Percentiles rank a stretch among this genome's conserved stretches.
phyloP scores from a whole-genome alignment of 192 early-diverging fungal species.

The Thamnidium elegans region DNA sequence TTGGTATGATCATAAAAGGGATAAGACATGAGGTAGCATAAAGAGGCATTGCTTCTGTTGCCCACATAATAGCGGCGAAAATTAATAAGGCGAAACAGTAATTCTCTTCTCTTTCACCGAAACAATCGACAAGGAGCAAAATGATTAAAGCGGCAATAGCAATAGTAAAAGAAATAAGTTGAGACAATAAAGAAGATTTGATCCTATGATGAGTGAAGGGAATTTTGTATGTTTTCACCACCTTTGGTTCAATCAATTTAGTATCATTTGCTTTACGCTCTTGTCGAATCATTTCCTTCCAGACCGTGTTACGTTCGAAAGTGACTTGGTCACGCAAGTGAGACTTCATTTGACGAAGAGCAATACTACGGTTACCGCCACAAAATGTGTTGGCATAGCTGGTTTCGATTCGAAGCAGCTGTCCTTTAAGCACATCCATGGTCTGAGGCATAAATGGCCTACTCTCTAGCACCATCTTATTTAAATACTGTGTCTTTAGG shows the following conservation, averaged over 20 bases:
- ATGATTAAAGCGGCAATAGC: constrained; percentile 57
- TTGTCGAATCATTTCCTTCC: constrained; percentile 72
- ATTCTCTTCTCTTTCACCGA: constrained; percentile 69
- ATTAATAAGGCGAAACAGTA: constrained; percentile 87
- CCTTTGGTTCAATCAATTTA: constrained; percentile 33
- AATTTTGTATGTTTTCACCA: constrained; percentile 22
- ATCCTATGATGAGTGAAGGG: constrained; percentile 23
- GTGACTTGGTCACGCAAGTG: constrained; percentile 64
- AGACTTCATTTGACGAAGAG: constrained; percentile 58
- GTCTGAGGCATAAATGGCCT: constrained; percentile 57
- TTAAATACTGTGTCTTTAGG: constrained; percentile 36
- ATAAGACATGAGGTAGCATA: constrained; percentile 70
- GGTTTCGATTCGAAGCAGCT: constrained; percentile 48
- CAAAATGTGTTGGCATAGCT: constrained; percentile 59
- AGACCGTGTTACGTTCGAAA: constrained; percentile 73
- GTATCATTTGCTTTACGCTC: constrained; percentile 49
- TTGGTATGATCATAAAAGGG: constrained; percentile 61
- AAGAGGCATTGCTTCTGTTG: constrained; percentile 73
- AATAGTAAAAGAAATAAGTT: constrained; percentile 37
- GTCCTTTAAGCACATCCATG: constrained; percentile 37
- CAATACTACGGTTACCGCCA: constrained; percentile 46
- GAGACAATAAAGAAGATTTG: constrained; percentile 16
- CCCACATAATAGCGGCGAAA: constrained; percentile 83
- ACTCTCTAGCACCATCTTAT: constrained; percentile 49
- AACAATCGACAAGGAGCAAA: constrained; percentile 57